Evolutionary conservation across 345 rosid species (phyloP).

Genomic region (Triadica sebifera): DNA sequence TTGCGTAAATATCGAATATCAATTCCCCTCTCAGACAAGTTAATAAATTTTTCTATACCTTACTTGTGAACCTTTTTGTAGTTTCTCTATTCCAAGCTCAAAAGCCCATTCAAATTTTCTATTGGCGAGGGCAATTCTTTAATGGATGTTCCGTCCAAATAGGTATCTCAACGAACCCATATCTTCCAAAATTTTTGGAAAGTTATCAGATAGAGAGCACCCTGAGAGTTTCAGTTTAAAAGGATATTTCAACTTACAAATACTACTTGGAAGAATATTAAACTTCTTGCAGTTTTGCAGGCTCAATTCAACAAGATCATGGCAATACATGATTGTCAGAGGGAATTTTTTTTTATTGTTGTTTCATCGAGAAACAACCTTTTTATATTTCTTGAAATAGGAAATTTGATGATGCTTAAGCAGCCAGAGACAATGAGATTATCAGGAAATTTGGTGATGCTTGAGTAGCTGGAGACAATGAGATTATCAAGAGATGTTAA

Average conservation of each 20-base stretch:
- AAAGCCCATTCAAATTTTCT: neutral
- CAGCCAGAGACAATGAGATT: too few relatives aligned
- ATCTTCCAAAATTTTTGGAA: neutral
- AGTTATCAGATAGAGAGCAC: neutral
- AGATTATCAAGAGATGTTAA: slow-evolving; percentile 5
- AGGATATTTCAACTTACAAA: neutral
- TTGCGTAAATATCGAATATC: neutral
- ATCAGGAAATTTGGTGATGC: slow-evolving; percentile 3
- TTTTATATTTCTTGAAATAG: neutral
- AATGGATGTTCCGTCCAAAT: neutral
- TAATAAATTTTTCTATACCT: too few relatives aligned
- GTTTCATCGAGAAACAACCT: slow-evolving; percentile 13
- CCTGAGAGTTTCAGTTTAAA: slow-evolving; percentile 3
- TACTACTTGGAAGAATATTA: neutral
- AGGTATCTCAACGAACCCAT: neutral
- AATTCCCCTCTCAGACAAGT: neutral
- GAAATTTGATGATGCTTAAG: too few relatives aligned
- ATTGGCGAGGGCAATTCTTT: neutral
- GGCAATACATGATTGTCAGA: neutral
- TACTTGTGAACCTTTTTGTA: neutral
- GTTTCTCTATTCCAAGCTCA: neutral
- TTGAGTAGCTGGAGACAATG: slow-evolving; percentile 9
- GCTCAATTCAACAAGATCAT: neutral
- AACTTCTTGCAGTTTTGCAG: slow-evolving; percentile 3
- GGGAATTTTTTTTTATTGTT: slow-evolving; percentile 5